Evolutionary conservation across 495 filamentous ascomycete genomes (phyloP).

Genomic region (Penicillium angulare): DNA sequence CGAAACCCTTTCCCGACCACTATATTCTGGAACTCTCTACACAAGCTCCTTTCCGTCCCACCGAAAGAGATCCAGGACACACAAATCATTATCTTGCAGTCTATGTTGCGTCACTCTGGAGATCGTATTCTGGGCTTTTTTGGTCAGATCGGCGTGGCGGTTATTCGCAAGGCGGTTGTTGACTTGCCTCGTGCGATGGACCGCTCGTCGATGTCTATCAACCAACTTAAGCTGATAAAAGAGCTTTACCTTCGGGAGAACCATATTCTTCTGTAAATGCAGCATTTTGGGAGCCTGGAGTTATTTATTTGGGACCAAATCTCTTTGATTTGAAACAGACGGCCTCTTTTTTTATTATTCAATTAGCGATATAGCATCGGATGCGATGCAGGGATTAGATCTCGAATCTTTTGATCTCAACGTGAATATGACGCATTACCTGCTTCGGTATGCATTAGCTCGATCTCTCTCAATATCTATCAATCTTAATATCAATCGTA

Average conservation of each 20-base stretch:
- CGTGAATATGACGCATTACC: no score
- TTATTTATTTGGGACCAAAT: no score
- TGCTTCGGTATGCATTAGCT: no score
- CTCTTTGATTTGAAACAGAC: no score
- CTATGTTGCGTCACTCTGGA: slow-evolving; percentile 70
- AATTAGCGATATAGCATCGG: no score
- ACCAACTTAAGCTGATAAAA: slow-evolving; percentile 57
- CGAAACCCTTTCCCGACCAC: slow-evolving; percentile 75
- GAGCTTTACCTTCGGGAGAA: slow-evolving; percentile 58
- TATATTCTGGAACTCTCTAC: slow-evolving; percentile 76
- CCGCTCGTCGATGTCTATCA: slow-evolving; percentile 51
- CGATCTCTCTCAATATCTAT: no score
- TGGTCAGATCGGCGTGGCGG: slow-evolving; percentile 60
- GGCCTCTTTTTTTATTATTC: no score
- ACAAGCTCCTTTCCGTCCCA: slow-evolving; percentile 71
- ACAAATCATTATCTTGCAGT: slow-evolving; percentile 74
- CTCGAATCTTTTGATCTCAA: no score
- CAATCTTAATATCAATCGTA: no score
- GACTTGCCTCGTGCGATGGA: slow-evolving; percentile 61
- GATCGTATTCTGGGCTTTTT: slow-evolving; percentile 67
- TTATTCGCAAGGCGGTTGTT: slow-evolving; percentile 63
- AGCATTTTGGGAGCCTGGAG: no score
- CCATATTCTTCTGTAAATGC: slow-evolving; percentile 53
- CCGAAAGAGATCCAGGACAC: slow-evolving; percentile 64
- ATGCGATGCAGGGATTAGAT: no score